Evolutionary conservation across 768 basidiomycete species (phyloP), one percentile per base, ranked within the genome.

Genomic region (Arthromyces matolae): DNA sequence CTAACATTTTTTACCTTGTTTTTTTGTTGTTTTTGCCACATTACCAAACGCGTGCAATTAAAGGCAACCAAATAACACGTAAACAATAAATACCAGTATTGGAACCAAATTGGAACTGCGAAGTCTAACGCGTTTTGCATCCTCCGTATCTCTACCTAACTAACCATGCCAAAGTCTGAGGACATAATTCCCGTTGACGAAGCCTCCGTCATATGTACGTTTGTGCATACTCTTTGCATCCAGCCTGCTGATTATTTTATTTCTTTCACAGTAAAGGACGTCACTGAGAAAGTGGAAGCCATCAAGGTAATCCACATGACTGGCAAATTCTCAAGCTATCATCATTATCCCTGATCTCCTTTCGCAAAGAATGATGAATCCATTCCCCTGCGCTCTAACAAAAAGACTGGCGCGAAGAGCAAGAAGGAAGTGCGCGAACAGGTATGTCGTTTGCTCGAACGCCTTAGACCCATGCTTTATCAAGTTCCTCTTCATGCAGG

Each of bases 341-440:
- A 8, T 44, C 8, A 35, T 28, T 24, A 13, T 31, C 14, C 32
- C n/a, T 8, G 16, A 18, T 31, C 12, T 3, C 1, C 5, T 31
- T 20, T 13, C n/a, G 8, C 6, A 1, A 12, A 88, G 84, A 80
- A 83, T 42, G 83, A 88, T 47, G 62, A 66, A 3, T 72, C 81
- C 0, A 88, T 89, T 25, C 86, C 87, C 5, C 46, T 73, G 4
- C 81, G 84, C 5, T 74, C 80, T 5, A 88, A 70, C 58, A 89
- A 87, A 65, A 88, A 86, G 62, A 80, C 81, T 18, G 85, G 85
- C 5, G 71, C 72, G 0, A 83, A 77, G 64, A 84, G 84, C 56
- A 89, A 89, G 64, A 89, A 86, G 60, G 84, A 89, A 62, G 63
- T 84, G 6, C 76, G 84, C 33, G 86, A 89, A 61, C 68, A 81